These are phyloP conservation scores for Rhizopus microsporus DNA, from an alignment of 371 early-diverging fungal genomes.

Conservation along the genomic window DNA sequence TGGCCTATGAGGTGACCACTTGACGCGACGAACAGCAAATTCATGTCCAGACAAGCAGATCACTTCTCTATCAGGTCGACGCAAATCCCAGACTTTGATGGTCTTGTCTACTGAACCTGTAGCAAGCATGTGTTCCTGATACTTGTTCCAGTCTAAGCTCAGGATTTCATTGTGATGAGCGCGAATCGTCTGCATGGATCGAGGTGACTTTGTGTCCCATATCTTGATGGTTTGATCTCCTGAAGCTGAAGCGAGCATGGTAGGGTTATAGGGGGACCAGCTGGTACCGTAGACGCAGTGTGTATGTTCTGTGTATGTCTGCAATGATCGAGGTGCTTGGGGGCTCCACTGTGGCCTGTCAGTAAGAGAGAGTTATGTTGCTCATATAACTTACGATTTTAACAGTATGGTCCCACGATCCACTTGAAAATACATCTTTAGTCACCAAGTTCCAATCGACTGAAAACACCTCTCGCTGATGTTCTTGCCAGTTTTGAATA, in stretches of 20 bases:
- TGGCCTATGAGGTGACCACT: conserved; percentile 89
- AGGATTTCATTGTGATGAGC: conserved; percentile 89
- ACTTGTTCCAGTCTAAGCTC: conserved; percentile 95
- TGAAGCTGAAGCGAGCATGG: conserved; percentile 82
- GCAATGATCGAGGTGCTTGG: conserved; percentile 72
- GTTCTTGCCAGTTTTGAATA: conserved; percentile 91
- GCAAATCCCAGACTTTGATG: conserved; percentile 89
- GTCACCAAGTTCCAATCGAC: conserved; percentile 91
- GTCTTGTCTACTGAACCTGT: conserved; percentile 89
- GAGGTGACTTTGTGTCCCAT: conserved; percentile 81
- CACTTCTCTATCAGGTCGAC: conserved; percentile 72
- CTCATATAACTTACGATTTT: conserved; percentile 71
- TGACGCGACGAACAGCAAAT: conserved; percentile 87
- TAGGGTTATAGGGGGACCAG: conserved; percentile 84
- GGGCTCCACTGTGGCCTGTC: conserved; percentile 78
- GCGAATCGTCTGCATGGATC: conserved; percentile 72
- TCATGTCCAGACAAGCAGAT: conserved; percentile 80
- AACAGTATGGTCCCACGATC: conserved; percentile 93
- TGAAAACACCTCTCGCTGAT: conserved; percentile 87
- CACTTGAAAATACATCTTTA: conserved; percentile 85
- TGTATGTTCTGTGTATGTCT: conserved; percentile 84
- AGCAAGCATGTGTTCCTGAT: conserved; percentile 74
- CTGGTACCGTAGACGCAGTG: conserved; percentile 87
- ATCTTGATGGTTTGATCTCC: conserved; percentile 89
- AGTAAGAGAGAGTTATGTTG: not conserved